These are phyloP conservation scores for Lizanozyma gosingica DNA, from an alignment of 1,139 yeast species.

Conservation along the genomic window DNA sequence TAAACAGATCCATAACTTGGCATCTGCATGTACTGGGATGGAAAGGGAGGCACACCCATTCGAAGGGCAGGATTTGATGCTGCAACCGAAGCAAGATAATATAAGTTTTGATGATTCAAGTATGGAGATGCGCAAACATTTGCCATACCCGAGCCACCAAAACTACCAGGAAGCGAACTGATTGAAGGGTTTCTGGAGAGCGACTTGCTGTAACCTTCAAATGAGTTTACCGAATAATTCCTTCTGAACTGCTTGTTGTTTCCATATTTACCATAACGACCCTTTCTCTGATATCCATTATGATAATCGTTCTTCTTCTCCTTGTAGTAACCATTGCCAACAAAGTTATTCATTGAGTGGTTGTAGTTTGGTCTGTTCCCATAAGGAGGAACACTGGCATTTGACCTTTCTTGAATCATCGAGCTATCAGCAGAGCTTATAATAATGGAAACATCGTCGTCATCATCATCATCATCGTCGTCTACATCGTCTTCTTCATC, in stretches of 20 bases:
- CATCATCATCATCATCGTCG: conserved; percentile 28
- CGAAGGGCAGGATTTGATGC: background rate
- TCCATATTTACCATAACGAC: background rate
- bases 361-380: background rate
- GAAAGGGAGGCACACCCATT: background rate
- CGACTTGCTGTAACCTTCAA: background rate
- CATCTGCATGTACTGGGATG: background rate
- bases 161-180: background rate
- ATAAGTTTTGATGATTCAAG: background rate
- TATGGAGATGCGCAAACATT: background rate
- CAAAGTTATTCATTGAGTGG: conserved; percentile 15
- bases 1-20: background rate
- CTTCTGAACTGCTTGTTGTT: conserved; percentile 1
- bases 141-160: background rate
- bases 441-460: conserved; percentile 36
- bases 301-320: conserved; percentile 4
- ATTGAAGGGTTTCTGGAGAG: background rate
- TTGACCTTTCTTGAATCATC: background rate
- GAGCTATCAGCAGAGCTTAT: conserved; percentile 31
- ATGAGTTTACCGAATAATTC: background rate
- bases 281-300: conserved; percentile 1
- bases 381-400: background rate
- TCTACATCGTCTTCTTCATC: conserved; percentile 14
- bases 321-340: conserved; percentile 8
- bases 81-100: background rate